Evolutionary conservation across 495 filamentous ascomycete species (phyloP).

Genomic region (Neurospora sp.): DNA sequence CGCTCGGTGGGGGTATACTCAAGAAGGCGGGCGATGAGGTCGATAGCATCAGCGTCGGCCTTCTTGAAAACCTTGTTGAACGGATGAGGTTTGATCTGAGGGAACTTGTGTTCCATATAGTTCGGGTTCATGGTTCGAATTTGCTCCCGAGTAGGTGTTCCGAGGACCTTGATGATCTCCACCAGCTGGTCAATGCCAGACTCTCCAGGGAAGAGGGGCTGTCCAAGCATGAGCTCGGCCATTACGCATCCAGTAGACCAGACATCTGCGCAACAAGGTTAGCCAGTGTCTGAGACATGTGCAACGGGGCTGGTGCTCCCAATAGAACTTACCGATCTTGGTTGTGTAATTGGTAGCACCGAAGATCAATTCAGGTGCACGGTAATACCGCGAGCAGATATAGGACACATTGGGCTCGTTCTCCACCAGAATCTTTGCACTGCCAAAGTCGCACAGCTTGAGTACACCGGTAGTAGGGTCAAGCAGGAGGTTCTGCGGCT

Average conservation of each 20-base stretch:
- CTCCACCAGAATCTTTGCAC: constrained; percentile 96
- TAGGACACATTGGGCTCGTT: constrained; percentile 99
- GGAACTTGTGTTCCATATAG: constrained; percentile 99
- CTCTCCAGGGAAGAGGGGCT: constrained; percentile 97
- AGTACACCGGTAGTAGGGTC: constrained; percentile 84
- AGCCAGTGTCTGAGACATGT: constrained; percentile 5
- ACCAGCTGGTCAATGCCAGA: constrained; percentile 98
- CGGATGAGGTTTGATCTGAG: constrained; percentile 98
- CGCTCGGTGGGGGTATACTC: constrained; percentile 97
- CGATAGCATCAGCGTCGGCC: constrained; percentile 85
- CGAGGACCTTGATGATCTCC: constrained; percentile 98
- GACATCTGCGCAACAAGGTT: constrained; percentile 56
- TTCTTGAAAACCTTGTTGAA: constrained; percentile 99
- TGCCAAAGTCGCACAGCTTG: constrained; percentile 98
- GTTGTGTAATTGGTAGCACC: constrained; percentile 99
- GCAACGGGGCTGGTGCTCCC: neutral
- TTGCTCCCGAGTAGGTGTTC: constrained; percentile 95
- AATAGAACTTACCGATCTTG: constrained; percentile 78
- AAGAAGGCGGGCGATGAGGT: constrained; percentile 83
- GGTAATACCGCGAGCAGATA: constrained; percentile 98
- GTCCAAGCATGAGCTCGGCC: constrained; percentile 97
- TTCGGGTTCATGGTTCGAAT: constrained; percentile 99
- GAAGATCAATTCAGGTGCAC: constrained; percentile 96
- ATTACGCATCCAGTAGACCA: constrained; percentile 99
- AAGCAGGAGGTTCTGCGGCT: constrained; percentile 92